Base-by-base conservation (phyloP, 1,284 basidiomycete species). In the Microbotryum scabiosae region DNA sequence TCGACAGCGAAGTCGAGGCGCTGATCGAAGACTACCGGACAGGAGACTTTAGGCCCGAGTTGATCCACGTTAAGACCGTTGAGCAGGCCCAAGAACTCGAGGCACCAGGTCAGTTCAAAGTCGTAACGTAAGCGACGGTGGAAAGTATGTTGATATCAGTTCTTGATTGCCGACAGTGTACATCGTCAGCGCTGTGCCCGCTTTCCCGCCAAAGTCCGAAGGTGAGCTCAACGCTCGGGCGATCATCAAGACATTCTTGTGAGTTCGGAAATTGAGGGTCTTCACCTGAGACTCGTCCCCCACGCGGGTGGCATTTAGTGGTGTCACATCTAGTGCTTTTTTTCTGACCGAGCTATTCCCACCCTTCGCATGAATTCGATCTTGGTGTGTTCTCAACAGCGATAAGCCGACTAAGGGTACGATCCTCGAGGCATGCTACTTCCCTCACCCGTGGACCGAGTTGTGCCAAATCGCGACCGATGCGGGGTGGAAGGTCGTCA, bases 161-260 rank as follows among this genome's bases (percentile, higher is more conserved):
- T 16, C 8, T 26, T 8, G 23, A 45, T 7, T 21, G 36, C 26
- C 51, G 10, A 12, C 52, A 65, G 60, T 60, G 3, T 64, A 64
- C 62, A 70, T 68, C 30, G 69, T 70, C 21, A 63, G 60, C 7
- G 66, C 66, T 4, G 67, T 70, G 3, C 69, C 67, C 3, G 67
- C 63, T 4, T 70, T 67, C 59, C 67, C 69, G 20, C 69, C 69
- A 0, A 60, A 47, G 23, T 58, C 62, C 2, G 46, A 45, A 2
- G 67, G 63, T 32, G 69, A 70, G 57, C 64, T 64, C 50, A 56
- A 60, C 28, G 67, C 67, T 7, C 60, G 69, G 21, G 67, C 65
- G 9, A 68, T 66, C 6, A 48, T 64, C 4, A 61, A 63, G 51
- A 54, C 52, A 7, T 41, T 70, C 45, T 57, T 70, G 62, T 63